Conservation (phyloP, 768 basidiomycete genomes). For the Xerocomus brunneocitrinus region DNA sequence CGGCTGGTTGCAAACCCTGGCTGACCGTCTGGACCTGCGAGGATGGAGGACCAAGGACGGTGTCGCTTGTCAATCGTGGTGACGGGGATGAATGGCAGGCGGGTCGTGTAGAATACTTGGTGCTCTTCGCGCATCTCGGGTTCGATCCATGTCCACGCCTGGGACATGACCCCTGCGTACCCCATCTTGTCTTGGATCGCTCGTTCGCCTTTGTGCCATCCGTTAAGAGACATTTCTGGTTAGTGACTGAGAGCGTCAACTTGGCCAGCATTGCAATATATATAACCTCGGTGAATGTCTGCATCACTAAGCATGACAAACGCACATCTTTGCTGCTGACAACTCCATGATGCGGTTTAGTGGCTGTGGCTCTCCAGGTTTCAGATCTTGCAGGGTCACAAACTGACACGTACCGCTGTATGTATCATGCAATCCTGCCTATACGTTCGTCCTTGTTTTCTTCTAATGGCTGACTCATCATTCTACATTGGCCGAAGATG, state of each 20-base stretch:
- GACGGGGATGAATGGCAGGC: slow-evolving; percentile 52
- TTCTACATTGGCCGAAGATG: no score
- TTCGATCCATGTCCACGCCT: slow-evolving; percentile 37
- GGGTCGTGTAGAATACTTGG: slow-evolving; percentile 43
- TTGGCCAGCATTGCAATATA: no score
- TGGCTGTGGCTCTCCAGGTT: no score
- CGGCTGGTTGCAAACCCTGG: slow-evolving; percentile 41
- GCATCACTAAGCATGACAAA: no score
- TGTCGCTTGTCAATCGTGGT: slow-evolving; percentile 47
- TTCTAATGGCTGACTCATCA: no score
- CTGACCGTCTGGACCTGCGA: slow-evolving; percentile 41
- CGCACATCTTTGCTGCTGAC: no score
- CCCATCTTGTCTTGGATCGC: slow-evolving; percentile 46
- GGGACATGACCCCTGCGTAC: slow-evolving; percentile 34
- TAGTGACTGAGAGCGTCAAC: not conserved
- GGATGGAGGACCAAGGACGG: slow-evolving; percentile 58
- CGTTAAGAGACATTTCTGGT: slow-evolving; percentile 14
- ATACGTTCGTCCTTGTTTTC: no score
- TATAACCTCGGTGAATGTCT: no score
- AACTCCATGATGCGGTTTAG: no score
- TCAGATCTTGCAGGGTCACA: no score
- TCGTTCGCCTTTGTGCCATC: slow-evolving; percentile 48
- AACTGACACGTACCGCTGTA: no score
- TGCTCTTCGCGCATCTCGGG: slow-evolving; percentile 49
- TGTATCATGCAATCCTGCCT: no score